phyloP scores from a whole-genome alignment of 2,329 filamentous ascomycete genomes.

The Gyromitra esculenta region DNA sequence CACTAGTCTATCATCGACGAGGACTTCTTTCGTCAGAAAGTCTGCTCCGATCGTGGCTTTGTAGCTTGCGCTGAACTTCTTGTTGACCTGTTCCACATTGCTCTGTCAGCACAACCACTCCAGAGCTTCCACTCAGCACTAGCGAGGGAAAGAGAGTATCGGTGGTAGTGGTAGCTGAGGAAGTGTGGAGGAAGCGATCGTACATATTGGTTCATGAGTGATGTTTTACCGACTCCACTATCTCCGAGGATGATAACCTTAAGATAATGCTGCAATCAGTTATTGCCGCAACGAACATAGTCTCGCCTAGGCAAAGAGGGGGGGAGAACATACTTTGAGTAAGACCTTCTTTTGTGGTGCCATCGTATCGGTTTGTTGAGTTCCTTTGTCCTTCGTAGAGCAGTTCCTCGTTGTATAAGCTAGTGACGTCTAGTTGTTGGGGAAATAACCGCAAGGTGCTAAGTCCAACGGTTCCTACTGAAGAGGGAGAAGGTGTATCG shows the following conservation, averaged over 20 bases:
- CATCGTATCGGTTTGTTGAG: slow-evolving; percentile 65
- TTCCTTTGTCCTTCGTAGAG: slow-evolving; percentile 30
- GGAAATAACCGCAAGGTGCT: background rate
- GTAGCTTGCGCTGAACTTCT: slow-evolving; percentile 99
- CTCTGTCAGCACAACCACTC: slow-evolving; percentile 33
- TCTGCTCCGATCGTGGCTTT: slow-evolving; percentile 99
- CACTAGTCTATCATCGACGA: slow-evolving; percentile 95
- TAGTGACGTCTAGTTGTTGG: slow-evolving; percentile 30
- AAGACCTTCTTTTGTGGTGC: slow-evolving; percentile 88
- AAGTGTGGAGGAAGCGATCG: slow-evolving; percentile 60
- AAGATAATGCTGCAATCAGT: slow-evolving; percentile 36
- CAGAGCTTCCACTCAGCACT: background rate
- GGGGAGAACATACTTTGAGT: slow-evolving; percentile 73
- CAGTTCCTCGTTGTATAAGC: slow-evolving; percentile 4
- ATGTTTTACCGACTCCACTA: slow-evolving; percentile 98
- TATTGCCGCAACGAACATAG: background rate
- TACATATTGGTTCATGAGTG: slow-evolving; percentile 99
- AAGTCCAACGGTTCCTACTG: slow-evolving; percentile 5
- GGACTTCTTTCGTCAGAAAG: slow-evolving; percentile 96
- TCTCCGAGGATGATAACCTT: slow-evolving; percentile 99
- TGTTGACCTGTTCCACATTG: slow-evolving; percentile 80
- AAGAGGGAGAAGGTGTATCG: slow-evolving; percentile 2
- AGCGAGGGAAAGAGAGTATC: background rate
- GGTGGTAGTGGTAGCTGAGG: background rate
- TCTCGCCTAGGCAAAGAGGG: background rate